Evolutionary conservation across 139 green algal species (phyloP), one percentile per base, ranked within the genome.

Genomic region (Gonium pectorale): DNA sequence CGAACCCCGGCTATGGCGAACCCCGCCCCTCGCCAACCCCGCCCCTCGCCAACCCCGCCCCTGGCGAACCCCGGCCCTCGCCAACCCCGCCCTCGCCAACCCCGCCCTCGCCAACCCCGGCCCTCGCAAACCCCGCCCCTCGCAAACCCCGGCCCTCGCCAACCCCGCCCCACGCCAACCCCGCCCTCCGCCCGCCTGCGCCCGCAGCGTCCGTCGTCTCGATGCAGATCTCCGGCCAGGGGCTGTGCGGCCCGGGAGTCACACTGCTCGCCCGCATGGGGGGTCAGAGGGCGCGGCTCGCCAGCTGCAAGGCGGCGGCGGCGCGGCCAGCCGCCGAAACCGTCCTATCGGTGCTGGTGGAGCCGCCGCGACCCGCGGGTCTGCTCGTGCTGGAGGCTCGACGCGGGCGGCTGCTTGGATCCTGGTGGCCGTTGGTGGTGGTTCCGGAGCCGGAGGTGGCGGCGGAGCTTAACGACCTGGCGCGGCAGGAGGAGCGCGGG

Each of bases 361-460:
- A 21, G 29, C 44, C 79, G 22, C 5, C 11, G 38, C 46, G 31
- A 17, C 17, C 26, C 31, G 5, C 3, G n/a, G 79, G 79, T 2
- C 35, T 85, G 64, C 24, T 85, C 35, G 38, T 85, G 13, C 8
- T 85, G 27, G 79, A 85, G 79, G 60, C 79, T 8, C 64, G 79
- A 49, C 79, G 79, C 8, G 63, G 64, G 35, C 64, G 64, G 79
- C 66, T 85, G 64, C 63, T 85, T 44, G 79, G 79, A 5, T 5
- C 41, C 0, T 85, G 79, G 79, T 67, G 63, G 79, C 79, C 79
- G 19, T 5, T 85, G 26, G 19, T 85, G 64, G 79, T 85, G 63
- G 79, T 85, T 6, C 13, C 46, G 35, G 79, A 85, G 15, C 11
- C 21, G 29, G n/a, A 33, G 2, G 64, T 77, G 37, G 79, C 79